Evolutionary conservation across 2,329 filamentous ascomycete genomes (phyloP).

Genomic region (Exophiala sp.): DNA sequence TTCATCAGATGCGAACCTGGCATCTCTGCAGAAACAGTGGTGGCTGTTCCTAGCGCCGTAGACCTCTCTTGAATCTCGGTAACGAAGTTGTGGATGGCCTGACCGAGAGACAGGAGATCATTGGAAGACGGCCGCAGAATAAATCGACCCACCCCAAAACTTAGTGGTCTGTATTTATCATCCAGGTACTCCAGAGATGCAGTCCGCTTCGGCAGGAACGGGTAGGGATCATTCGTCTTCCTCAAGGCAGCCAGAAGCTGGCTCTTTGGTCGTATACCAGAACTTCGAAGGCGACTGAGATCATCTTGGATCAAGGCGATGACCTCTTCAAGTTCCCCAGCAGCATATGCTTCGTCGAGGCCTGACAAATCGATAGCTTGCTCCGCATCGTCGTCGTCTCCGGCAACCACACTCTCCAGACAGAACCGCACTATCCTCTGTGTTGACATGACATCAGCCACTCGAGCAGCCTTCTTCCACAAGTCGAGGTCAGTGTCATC

Average conservation of each 20-base stretch:
- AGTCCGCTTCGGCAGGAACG: conserved; percentile 38
- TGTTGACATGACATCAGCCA: conserved; percentile 53
- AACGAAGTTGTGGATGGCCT: conserved; percentile 43
- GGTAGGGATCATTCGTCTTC: conserved; percentile 50
- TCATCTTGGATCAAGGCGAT: conserved; percentile 50
- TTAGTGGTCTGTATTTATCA: conserved; percentile 34
- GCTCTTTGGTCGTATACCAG: conserved; percentile 47
- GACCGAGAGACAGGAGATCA: conserved; percentile 47
- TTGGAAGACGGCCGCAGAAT: conserved; percentile 33
- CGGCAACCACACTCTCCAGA: conserved; percentile 57
- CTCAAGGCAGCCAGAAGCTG: conserved; percentile 49
- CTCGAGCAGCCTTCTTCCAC: conserved; percentile 56
- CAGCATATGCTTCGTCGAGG: conserved; percentile 50
- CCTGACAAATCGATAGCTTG: conserved; percentile 53
- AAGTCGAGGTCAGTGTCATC: conserved; percentile 60
- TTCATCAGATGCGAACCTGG: conserved; percentile 33
- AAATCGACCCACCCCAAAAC: conserved; percentile 36
- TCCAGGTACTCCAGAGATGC: conserved; percentile 29
- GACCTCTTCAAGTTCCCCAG: conserved; percentile 46
- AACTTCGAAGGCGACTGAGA: conserved; percentile 49
- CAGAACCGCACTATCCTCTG: conserved; percentile 56
- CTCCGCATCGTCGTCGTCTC: conserved; percentile 53
- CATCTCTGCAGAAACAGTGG: conserved; percentile 39
- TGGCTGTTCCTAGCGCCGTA: conserved; percentile 33
- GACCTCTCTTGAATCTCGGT: conserved; percentile 37